phyloP scores from a whole-genome alignment of 371 early-diverging fungal species.

The Apophysomyces sp. region DNA sequence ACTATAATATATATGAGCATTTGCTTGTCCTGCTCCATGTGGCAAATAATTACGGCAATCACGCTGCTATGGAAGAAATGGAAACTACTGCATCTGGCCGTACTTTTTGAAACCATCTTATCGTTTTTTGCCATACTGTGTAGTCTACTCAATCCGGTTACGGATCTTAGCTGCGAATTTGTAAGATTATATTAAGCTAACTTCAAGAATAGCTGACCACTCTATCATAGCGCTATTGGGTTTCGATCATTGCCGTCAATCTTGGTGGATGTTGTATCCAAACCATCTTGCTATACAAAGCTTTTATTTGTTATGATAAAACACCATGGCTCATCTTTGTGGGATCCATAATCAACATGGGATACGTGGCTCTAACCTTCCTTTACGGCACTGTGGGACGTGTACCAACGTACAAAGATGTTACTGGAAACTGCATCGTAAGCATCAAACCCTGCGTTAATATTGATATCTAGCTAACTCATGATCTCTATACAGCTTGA shows the following conservation, averaged over 20 bases:
- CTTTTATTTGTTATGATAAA: conserved; percentile 42
- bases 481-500: conserved; percentile 18
- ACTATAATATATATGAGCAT: conserved; percentile 38
- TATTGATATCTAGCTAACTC: background rate
- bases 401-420: conserved; percentile 31
- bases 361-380: conserved; percentile 39
- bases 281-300: conserved; percentile 44
- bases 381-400: conserved; percentile 31
- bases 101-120: conserved; percentile 25
- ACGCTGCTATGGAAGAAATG: conserved; percentile 18
- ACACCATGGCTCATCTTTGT: conserved; percentile 30
- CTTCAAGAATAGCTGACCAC: background rate
- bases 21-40: conserved; percentile 34
- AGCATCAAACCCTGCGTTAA: background rate
- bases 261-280: conserved; percentile 44
- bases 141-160: conserved; percentile 36
- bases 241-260: conserved; percentile 42
- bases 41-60: conserved; percentile 32
- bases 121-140: conserved; percentile 31
- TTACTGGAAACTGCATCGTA: conserved; percentile 42
- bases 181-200: conserved; percentile 21
- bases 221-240: conserved; percentile 38
- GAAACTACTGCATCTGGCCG: conserved; percentile 35
- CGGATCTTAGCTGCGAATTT: conserved; percentile 24
- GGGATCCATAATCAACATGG: conserved; percentile 35